phyloP scores from a whole-genome alignment of 257 asterid genomes.

The Scutellaria minor region DNA sequence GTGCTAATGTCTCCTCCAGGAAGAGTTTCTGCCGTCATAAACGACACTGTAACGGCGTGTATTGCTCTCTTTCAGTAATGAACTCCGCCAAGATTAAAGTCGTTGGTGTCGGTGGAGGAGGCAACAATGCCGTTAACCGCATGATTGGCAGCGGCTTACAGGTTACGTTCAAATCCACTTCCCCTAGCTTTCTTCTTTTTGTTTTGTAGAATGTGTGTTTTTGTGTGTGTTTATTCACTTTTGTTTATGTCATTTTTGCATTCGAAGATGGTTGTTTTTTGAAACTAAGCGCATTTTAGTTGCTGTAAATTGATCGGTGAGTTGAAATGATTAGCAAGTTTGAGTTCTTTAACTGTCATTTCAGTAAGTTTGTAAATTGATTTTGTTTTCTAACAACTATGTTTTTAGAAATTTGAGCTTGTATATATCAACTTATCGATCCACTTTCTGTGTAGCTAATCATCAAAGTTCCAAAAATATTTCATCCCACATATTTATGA shows the following conservation, averaged over 20 bases:
- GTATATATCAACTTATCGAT: neutral
- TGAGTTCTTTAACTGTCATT: neutral
- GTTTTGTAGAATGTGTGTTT: neutral
- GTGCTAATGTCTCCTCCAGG: conserved; percentile 28
- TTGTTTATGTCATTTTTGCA: neutral
- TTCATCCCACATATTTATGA: neutral
- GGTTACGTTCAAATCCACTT: conserved; percentile 43
- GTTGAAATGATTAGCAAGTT: neutral
- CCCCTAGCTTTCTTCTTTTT: neutral
- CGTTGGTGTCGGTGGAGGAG: conserved; percentile 97
- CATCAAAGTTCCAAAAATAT: no score
- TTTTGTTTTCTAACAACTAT: neutral
- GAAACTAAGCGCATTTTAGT: neutral
- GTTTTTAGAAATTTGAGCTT: neutral
- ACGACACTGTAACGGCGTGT: conserved; percentile 50
- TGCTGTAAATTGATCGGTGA: neutral
- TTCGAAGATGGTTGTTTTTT: neutral
- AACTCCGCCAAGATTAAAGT: conserved; percentile 96
- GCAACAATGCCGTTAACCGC: conserved; percentile 97
- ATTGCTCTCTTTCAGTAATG: conserved; percentile 58
- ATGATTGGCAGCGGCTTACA: conserved; percentile 96
- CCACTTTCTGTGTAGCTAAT: neutral
- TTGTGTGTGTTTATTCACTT: neutral
- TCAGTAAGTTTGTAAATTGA: neutral
- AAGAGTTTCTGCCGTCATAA: conserved; percentile 44